Evolutionary conservation across 768 basidiomycete species (phyloP).

Genomic region (Mycena albidolilacea): DNA sequence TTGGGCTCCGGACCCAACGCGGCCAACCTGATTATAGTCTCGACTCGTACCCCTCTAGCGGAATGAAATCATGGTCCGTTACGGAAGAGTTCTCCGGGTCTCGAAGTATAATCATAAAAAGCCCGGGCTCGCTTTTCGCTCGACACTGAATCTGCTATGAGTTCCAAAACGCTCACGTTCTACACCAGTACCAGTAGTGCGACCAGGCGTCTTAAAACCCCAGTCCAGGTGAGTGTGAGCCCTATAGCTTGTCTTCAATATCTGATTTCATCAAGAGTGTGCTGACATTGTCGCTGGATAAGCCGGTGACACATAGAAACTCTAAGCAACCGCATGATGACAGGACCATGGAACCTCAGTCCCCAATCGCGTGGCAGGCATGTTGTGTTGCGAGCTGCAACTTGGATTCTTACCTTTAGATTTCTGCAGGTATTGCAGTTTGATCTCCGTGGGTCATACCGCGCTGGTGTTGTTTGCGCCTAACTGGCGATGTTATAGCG

Average conservation of each 20-base stretch:
- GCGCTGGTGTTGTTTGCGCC: neutral
- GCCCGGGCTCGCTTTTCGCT: neutral
- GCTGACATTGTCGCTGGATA: slow-evolving; percentile 7
- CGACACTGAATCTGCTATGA: neutral
- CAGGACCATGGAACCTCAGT: slow-evolving; percentile 4
- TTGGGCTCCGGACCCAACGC: too few relatives aligned
- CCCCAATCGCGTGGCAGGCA: slow-evolving; percentile 15
- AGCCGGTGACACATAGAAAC: slow-evolving; percentile 11
- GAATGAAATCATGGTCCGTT: too few relatives aligned
- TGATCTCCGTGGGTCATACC: slow-evolving; percentile 13
- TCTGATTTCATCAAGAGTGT: slow-evolving; percentile 12
- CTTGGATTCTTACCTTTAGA: neutral
- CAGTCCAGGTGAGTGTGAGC: slow-evolving; percentile 3
- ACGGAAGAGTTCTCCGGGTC: slow-evolving; percentile 1
- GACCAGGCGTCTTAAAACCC: slow-evolving; percentile 2
- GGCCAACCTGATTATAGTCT: too few relatives aligned
- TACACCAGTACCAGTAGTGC: slow-evolving; percentile 11
- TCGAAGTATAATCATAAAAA: neutral
- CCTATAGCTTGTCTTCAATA: neutral
- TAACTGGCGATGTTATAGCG: slow-evolving; percentile 1
- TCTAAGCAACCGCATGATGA: slow-evolving; percentile 4
- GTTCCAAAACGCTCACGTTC: slow-evolving; percentile 19
- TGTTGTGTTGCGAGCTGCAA: slow-evolving; percentile 1
- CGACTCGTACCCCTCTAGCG: too few relatives aligned
- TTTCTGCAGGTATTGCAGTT: slow-evolving; percentile 13